Evolutionary conservation across 495 filamentous ascomycete species (phyloP), one percentile per base, ranked within the genome.

Genomic region (Xylaria curta): DNA sequence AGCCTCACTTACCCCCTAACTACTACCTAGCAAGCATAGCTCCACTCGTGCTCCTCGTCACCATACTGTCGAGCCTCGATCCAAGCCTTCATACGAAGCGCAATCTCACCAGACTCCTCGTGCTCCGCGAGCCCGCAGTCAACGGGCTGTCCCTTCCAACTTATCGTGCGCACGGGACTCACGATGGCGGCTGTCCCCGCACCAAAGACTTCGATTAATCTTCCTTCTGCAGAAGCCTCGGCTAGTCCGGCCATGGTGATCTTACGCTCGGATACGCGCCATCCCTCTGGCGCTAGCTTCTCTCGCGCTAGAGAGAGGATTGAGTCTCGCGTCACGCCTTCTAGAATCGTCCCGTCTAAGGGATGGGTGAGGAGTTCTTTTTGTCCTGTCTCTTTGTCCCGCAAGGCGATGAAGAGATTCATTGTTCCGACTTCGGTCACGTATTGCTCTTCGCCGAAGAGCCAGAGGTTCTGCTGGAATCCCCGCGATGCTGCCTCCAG

Each of bases 341-440:
- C 93, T 38, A 99, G 87, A 72, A 99, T 98, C n/a, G 94, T 99
- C 36, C 97, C 96, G 79, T 98, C 96, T 26, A 99, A 85, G 66
- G 96, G 95, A 61, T 95, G 93, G 21, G 96, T 99, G 72, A 97
- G 81, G 19, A 99, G 86, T 84, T 97, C 93, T 78, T 94, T 94
- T 86, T 92, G 87, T 4, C 95, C 96, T 26, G 91, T 94, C 76
- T 92, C 87, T 84, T 92, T 92, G 82, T 94, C 89, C 80, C 87
- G 87, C 73, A 97, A 79, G 15, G 92, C 93, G 10, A 91, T 88
- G 78, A 98, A 99, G 71, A 99, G 88, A 81, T 99, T 99, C 96
- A 98, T 99, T 42, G 97, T 97, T 68, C 96, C 96, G 42, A 96
- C 96, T 82, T 99, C 96, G 42, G 97, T 99, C 46, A 97, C 90